Conservation (phyloP, 345 rosid species). For the Aurinia saxatilis region DNA sequence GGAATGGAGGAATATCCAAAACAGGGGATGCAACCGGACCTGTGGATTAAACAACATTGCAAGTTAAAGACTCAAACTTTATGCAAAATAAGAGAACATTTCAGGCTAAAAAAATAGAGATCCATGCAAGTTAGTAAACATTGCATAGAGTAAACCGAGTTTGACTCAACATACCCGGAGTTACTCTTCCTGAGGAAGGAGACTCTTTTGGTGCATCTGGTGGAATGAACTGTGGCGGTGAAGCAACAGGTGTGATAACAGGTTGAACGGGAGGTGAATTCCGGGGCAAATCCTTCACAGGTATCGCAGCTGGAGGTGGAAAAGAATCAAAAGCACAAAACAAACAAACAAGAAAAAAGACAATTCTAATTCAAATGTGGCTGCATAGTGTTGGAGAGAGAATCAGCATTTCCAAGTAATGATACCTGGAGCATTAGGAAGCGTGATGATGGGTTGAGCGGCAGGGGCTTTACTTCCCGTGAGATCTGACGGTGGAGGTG, state of each 20-base stretch:
- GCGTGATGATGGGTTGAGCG: conserved; percentile 28
- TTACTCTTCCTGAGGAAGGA: conserved; percentile 10
- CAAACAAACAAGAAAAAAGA: background rate
- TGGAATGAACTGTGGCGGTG: conserved; percentile 21
- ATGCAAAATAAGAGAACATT: background rate
- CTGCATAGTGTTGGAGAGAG: conserved; percentile 21
- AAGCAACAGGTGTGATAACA: conserved; percentile 7
- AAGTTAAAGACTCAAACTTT: background rate
- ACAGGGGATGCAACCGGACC: conserved; percentile 22
- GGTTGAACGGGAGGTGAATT: conserved; percentile 19
- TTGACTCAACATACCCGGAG: conserved; percentile 13
- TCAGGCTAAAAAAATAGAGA: background rate
- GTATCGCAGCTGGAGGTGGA: conserved; percentile 18
- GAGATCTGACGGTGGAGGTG: conserved; percentile 28
- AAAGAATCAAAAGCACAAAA: background rate
- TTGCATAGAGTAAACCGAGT: too few species aligned
- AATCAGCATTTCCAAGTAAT: background rate
- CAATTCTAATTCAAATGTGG: background rate
- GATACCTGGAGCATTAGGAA: conserved; percentile 41
- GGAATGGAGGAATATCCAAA: conserved; percentile 20
- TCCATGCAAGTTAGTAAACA: background rate
- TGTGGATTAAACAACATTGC: conserved; percentile 12
- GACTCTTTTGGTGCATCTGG: conserved; percentile 23
- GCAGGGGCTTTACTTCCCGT: conserved; percentile 21
- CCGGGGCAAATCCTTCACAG: conserved; percentile 12